phyloP scores from a whole-genome alignment of 805 yeast genomes.

The Diddensiella santjacobensis region DNA sequence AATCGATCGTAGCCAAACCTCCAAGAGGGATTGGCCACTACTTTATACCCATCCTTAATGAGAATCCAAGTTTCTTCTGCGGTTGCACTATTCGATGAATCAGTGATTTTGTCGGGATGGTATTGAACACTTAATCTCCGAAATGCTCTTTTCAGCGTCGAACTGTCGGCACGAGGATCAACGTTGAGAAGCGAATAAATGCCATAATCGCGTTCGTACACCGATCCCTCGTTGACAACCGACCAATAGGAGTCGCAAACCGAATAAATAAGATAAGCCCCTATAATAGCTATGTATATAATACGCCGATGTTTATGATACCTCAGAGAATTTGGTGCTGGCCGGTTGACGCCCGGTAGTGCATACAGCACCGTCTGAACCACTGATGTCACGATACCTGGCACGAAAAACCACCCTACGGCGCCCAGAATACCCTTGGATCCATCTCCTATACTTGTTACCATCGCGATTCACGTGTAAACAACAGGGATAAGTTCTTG shows the following conservation, averaged over 20 bases:
- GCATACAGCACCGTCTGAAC: conserved; percentile 24
- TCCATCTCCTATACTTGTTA: background rate
- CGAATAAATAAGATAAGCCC: conserved; percentile 22
- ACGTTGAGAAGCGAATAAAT: conserved; percentile 26
- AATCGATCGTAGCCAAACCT: conserved; percentile 79
- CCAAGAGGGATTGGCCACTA: conserved; percentile 67
- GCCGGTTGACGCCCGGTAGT: conserved; percentile 6
- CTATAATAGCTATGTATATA: conserved; percentile 20
- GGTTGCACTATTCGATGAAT: conserved; percentile 15
- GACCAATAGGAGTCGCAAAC: conserved; percentile 20
- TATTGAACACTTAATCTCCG: conserved; percentile 23
- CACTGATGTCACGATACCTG: conserved; percentile 19
- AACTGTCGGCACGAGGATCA: conserved; percentile 17
- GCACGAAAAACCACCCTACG: conserved; percentile 26
- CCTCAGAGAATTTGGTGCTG: conserved; percentile 10
- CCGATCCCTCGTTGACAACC: conserved; percentile 13
- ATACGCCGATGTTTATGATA: conserved; percentile 14
- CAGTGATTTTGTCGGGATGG: conserved; percentile 37
- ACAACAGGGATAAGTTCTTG: too few species aligned
- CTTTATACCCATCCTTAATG: conserved; percentile 71
- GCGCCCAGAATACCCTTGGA: conserved; percentile 8
- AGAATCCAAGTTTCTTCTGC: conserved; percentile 37
- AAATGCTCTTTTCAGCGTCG: conserved; percentile 22
- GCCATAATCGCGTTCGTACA: conserved; percentile 12
- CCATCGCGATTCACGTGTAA: too few species aligned